Conservation (phyloP, 2,329 filamentous ascomycete genomes). For the Aspergillus sp. region DNA sequence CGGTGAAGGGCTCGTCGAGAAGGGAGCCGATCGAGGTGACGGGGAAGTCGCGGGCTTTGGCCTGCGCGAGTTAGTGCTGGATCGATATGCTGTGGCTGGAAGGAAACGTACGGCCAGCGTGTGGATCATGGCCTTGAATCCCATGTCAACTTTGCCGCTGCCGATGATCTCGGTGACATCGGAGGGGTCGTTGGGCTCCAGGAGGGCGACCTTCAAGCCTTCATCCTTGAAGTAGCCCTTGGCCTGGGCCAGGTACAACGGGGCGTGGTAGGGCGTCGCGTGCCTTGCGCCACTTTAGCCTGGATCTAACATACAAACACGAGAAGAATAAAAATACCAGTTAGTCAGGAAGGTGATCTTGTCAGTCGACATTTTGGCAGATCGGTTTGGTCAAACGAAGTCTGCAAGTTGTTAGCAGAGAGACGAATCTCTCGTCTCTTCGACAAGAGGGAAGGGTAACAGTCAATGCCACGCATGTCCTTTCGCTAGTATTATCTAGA, state of each 20-base stretch:
- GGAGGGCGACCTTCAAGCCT: slow-evolving; percentile 71
- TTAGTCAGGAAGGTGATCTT: slow-evolving; percentile 84
- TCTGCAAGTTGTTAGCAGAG: slow-evolving; percentile 25
- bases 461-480: slow-evolving; percentile 71
- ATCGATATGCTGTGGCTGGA: not conserved
- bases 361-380: slow-evolving; percentile 68
- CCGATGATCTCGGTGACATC: slow-evolving; percentile 82
- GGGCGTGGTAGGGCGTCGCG: slow-evolving; percentile 76
- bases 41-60: slow-evolving; percentile 72
- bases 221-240: slow-evolving; percentile 73
- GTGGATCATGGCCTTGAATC: slow-evolving; percentile 83
- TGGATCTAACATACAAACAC: slow-evolving; percentile 9
- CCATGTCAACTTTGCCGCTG: slow-evolving; percentile 70
- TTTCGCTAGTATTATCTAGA: slow-evolving; percentile 86
- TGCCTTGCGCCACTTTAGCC: slow-evolving; percentile 57
- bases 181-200: slow-evolving; percentile 76
- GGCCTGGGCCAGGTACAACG: slow-evolving; percentile 72
- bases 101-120: slow-evolving; percentile 63
- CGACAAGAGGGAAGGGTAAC: slow-evolving; percentile 23
- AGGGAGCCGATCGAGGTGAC: slow-evolving; percentile 71
- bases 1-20: slow-evolving; percentile 76
- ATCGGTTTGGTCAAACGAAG: slow-evolving; percentile 35
- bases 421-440: no score
- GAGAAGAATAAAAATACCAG: slow-evolving; percentile 54
- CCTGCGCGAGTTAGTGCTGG: slow-evolving; percentile 41